Conservation (phyloP, 176 grass and related monocot species). For the Juncus inflexus region DNA sequence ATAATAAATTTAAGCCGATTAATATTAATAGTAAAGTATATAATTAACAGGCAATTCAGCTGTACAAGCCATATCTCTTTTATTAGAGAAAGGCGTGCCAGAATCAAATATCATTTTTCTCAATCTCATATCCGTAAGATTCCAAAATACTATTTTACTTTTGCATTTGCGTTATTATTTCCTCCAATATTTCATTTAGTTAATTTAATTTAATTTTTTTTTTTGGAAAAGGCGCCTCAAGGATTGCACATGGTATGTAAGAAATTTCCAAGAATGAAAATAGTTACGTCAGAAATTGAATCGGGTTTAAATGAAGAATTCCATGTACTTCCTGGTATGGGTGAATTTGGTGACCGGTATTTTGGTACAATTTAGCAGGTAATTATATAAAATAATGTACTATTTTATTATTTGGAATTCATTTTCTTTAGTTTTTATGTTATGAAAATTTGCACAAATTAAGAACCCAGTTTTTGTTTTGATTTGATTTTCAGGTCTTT, state of each 20-base stretch:
- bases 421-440: too few species aligned
- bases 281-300: slow-evolving; percentile 88
- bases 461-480: too few species aligned
- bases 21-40: neutral
- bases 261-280: slow-evolving; percentile 71
- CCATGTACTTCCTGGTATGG: slow-evolving; percentile 76
- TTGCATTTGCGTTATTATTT: neutral
- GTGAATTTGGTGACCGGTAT: slow-evolving; percentile 86
- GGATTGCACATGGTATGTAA: slow-evolving; percentile 78
- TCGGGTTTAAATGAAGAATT: slow-evolving; percentile 64
- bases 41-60: slow-evolving; percentile 66
- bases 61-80: slow-evolving; percentile 72
- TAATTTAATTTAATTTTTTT: slow-evolving; percentile 18
- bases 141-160: neutral
- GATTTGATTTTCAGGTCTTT: too few species aligned
- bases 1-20: neutral
- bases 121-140: slow-evolving; percentile 79
- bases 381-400: too few species aligned
- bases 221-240: slow-evolving; percentile 58
- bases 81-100: slow-evolving; percentile 71
- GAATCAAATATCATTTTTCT: slow-evolving; percentile 85
- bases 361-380: slow-evolving; percentile 64
- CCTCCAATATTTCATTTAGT: neutral
- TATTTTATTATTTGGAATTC: too few species aligned
- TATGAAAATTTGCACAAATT: too few species aligned